Base-by-base conservation (phyloP, 2,329 filamentous ascomycete genomes). In the Pseudovirgaria hyperparasitica region DNA sequence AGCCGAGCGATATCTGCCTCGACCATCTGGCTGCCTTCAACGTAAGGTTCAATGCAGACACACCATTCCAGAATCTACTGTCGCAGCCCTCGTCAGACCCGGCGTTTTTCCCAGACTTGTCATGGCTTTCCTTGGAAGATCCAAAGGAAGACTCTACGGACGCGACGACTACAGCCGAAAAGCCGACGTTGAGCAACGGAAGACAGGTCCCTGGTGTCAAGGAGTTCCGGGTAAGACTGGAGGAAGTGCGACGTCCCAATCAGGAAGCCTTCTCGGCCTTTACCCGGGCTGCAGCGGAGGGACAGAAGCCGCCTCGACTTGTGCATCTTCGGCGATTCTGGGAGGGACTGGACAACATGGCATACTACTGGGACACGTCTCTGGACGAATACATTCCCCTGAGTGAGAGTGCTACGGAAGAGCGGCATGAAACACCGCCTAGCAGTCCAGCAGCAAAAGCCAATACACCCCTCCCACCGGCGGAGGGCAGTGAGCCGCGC, bases 281-380 rank as follows among this genome's bases (percentile, higher is more conserved):
- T 27, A 57, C 59, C 19, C 58, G 68, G 8, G 55, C 64, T 25
- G 57, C 58, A 9, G 52, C 50, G 14, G 53, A 59, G 16, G 59
- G 59, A 4, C 55, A 55, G 9, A 48, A 56, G 28, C 58, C 62
- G 11, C 54, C 67, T 5, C 58, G 65, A 10, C 40, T 76, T 23
- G 61, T 64, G 1, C 64, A 72, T 36, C 62, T 68, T 32, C 58
- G 71, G 27, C 71, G 67, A 30, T 76, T 76, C 46, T 76, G 66
- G 63, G 58, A 62, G 27, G 63, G 60, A 3, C 52, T 76, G 27
- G 67, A 74, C 36, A 62, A 60, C 19, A 60, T 76, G 60, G 57
- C 67, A 10, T 66, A 70, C 35, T 76, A 72, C 41, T 76, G 72
- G 71, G 72, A 76, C 41, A 58, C 56, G 20, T 70, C 63, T 32